phyloP scores from a whole-genome alignment of 768 basidiomycete genomes.

The Phanerochaete carnosa region DNA sequence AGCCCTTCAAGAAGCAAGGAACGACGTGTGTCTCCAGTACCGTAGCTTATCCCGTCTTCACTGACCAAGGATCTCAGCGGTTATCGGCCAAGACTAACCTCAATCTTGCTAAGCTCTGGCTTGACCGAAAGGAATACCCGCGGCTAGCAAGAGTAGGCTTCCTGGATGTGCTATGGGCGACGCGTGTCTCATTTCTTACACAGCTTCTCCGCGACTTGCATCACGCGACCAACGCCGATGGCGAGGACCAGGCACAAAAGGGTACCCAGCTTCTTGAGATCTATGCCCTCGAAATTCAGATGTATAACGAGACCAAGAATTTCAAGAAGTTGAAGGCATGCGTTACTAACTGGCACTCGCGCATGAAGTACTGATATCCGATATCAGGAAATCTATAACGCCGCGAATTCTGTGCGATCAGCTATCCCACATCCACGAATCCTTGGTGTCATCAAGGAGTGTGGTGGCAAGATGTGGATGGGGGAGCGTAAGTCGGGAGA shows the following conservation, averaged over 20 bases:
- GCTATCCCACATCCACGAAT: slow-evolving; percentile 98
- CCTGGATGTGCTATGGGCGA: neutral
- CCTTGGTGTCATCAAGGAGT: slow-evolving; percentile 99
- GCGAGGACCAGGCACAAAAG: slow-evolving; percentile 84
- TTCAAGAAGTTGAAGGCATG: slow-evolving; percentile 91
- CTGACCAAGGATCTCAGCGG: slow-evolving; percentile 46
- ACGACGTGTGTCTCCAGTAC: slow-evolving; percentile 62
- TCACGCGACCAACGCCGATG: slow-evolving; percentile 59
- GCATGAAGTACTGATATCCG: neutral
- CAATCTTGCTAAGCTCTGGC: slow-evolving; percentile 96
- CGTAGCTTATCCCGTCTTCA: neutral
- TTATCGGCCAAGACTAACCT: slow-evolving; percentile 94
- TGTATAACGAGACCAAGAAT: slow-evolving; percentile 97
- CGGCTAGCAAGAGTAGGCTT: slow-evolving; percentile 70
- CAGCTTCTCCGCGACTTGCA: slow-evolving; percentile 81
- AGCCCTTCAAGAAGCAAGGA: slow-evolving; percentile 90
- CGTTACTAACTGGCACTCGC: neutral
- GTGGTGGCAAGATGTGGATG: slow-evolving; percentile 99
- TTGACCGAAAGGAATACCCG: slow-evolving; percentile 88
- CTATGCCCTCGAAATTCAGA: slow-evolving; percentile 97
- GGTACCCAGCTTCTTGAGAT: slow-evolving; percentile 95
- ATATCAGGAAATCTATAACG: slow-evolving; percentile 92
- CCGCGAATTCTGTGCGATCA: slow-evolving; percentile 86
- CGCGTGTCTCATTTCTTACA: neutral
- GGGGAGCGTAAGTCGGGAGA: slow-evolving; percentile 71